Base-by-base conservation (phyloP, 208 protist genomes). In the Wallacemonas sp. region DNA sequence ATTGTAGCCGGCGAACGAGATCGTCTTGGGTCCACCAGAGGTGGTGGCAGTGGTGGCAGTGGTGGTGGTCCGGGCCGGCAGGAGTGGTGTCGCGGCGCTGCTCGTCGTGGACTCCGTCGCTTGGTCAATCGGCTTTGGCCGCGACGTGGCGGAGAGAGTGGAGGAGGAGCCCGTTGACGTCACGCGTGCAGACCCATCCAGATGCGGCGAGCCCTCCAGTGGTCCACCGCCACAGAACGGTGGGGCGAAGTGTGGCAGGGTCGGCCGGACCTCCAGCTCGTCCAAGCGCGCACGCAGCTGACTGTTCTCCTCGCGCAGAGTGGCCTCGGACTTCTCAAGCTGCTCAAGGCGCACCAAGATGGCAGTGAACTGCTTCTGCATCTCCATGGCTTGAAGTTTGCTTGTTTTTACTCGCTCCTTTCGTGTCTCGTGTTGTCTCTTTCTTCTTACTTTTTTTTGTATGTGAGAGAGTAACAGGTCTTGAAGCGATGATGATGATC, bases 81-180 rank as follows among this genome's bases (percentile, higher is more conserved):
- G 36, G 17, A 23, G 44, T 17, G 44, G 44, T 5, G 44, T 26
- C 44, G 44, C n/a, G 44, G 9, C 5, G 44, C 44, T 49, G 44
- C 44, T 49, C 36, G 36, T 14, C 36, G 36, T 14, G 14, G 36
- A 6, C 6, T 6, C 36, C 9, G 36, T 41, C 36, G 36, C 36
- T 6, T 17, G 36, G 36, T 41, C 36, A 41, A 17, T 41, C 32
- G 34, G 34, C 16, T 43, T 9, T 2, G 52, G 52, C 8, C 52
- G 52, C 8, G 52, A 58, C 3, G 52, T 58, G n/a, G 52, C 52
- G 6, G 52, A 58, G n/a, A 58, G 29, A 3, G 23, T 41, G 29
- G 32, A 58, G 30, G 52, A 58, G 29, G 52, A 33, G 30, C 17
- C 44, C 44, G 44, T 49, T 5, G 44, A 49, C 44, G 44, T 49